Base-by-base conservation (phyloP, 2,329 filamentous ascomycete species). In the Phoma sp. region DNA sequence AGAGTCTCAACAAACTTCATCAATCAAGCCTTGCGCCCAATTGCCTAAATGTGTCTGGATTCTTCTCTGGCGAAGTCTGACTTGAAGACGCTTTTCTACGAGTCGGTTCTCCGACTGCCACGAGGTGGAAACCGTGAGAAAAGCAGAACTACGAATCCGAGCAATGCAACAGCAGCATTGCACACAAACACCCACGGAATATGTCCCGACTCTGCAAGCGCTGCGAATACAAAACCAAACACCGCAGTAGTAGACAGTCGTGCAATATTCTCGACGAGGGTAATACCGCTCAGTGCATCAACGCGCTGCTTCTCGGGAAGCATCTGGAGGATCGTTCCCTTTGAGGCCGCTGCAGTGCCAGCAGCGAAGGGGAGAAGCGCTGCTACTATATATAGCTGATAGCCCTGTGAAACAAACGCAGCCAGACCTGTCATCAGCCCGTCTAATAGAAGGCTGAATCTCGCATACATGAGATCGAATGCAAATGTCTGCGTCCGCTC, bases 311-410 rank as follows among this genome's bases (percentile, higher is more conserved):
- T 79, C 1, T 83, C 78, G 0, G 86, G 77, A 39, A 86, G 86
- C 86, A 90, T 88, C 52, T 88, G 83, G 0, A 89, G 82, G 55
- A 90, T 89, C n/a, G 88, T 86, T 0, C 88, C 88, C 60, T 90
- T 91, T 1, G 87, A 86, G 0, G 88, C 86, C 0, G 87, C 82
- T 0, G 86, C 88, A 0, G 87, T 87, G 0, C 88, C 88, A 0
- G 87, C 88, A 0, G 86, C 87, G 27, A 90, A 83, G 0, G 88
- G 88, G 0, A 91, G 78, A 1, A 90, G 67, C 24, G 84, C 81
- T 0, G 86, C 86, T 1, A 87, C 83, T 0, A 89, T 71, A 63
- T 89, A 90, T 41, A 90, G 84, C 60, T 91, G 87, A 86, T 86
- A 90, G 1, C 81, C 80, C 42, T 83, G 55, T 0, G 81, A 84